Percentiles rank a stretch among this genome's conserved stretches.
Conservation (phyloP, 257 asterid genomes). For the Fraxinus excelsior region DNA sequence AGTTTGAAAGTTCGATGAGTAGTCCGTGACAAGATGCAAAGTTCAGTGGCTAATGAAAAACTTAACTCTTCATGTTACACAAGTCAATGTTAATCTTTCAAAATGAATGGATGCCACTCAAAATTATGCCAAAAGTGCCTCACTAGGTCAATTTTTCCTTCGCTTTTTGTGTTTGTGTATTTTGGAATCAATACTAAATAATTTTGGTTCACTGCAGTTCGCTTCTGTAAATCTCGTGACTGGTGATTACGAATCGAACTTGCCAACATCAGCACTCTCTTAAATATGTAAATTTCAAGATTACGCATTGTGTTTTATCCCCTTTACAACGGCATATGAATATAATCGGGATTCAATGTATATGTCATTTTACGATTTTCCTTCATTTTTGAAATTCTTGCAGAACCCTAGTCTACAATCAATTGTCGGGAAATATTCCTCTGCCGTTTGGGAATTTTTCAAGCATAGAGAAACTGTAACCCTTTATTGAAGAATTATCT, state of each 20-base stretch:
- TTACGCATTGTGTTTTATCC: background rate
- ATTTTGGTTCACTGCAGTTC: conserved; percentile 47
- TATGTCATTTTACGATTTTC: background rate
- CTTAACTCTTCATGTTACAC: too few relatives aligned
- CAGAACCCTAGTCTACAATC: conserved; percentile 61
- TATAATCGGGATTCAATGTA: background rate
- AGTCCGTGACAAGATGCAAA: too few relatives aligned
- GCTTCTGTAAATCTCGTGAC: conserved; percentile 58
- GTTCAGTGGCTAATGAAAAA: too few relatives aligned
- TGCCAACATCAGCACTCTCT: conserved; percentile 64
- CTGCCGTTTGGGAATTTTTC: conserved; percentile 62
- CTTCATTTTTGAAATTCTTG: background rate
- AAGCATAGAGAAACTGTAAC: conserved; percentile 48
- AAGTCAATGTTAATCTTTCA: too few relatives aligned
- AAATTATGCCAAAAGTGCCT: too few relatives aligned
- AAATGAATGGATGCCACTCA: too few relatives aligned
- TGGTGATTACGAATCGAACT: conserved; percentile 54
- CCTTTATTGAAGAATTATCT: background rate
- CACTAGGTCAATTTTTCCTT: background rate
- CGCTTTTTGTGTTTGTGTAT: background rate
- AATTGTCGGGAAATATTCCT: conserved; percentile 67
- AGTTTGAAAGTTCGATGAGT: too few relatives aligned
- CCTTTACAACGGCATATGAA: too few relatives aligned
- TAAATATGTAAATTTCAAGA: conserved; percentile 41
- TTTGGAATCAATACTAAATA: background rate